Conservation (phyloP, 768 basidiomycete genomes). For the Russula emetica region DNA sequence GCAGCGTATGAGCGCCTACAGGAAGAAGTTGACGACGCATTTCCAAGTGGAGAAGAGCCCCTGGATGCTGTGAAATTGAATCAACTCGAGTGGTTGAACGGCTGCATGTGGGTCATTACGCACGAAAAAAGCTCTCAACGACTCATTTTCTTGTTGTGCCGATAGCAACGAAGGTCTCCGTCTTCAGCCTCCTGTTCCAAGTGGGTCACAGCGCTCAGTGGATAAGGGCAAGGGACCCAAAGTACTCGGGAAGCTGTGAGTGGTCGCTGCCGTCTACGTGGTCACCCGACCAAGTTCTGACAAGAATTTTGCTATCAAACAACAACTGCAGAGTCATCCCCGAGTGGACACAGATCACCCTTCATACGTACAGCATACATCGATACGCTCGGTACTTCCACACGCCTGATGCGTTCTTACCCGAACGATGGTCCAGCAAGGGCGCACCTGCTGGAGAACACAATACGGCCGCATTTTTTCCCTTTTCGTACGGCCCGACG, state of each 20-base stretch:
- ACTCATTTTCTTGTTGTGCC: too few relatives aligned
- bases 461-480: constrained; percentile 38
- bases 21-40: constrained; percentile 18
- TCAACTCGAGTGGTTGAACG: constrained; percentile 22
- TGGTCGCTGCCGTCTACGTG: not conserved
- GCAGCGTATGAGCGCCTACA: constrained; percentile 19
- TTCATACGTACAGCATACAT: constrained; percentile 26
- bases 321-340: constrained; percentile 11
- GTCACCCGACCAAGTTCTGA: not conserved
- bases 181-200: constrained; percentile 42
- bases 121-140: not conserved
- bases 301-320: too few relatives aligned
- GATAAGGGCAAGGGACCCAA: constrained; percentile 36
- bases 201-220: constrained; percentile 43
- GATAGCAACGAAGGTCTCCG: too few relatives aligned
- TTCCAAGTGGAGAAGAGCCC: constrained; percentile 20
- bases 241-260: constrained; percentile 14
- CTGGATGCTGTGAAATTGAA: constrained; percentile 17
- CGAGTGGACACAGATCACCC: constrained; percentile 17
- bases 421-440: constrained; percentile 19
- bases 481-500: constrained; percentile 42
- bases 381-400: constrained; percentile 20
- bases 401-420: constrained; percentile 18
- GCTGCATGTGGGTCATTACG: constrained; percentile 21
- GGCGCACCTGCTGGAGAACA: constrained; percentile 24